These are phyloP conservation scores for Arthrobotrys sphaeroides DNA, from an alignment of 2,329 filamentous ascomycete genomes.

Conservation along the genomic window DNA sequence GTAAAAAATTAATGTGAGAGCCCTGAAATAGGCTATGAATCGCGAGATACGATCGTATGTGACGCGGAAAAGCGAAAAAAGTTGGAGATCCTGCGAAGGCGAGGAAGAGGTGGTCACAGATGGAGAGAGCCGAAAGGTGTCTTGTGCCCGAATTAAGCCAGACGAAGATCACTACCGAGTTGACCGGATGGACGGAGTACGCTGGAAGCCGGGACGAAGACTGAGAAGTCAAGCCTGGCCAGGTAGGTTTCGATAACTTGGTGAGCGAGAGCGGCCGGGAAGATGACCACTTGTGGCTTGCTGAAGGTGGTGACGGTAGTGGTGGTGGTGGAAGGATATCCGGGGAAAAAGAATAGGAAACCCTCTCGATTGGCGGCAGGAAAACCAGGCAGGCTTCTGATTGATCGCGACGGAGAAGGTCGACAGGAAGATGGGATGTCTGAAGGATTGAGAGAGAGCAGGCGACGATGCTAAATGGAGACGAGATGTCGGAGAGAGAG, in stretches of 20 bases:
- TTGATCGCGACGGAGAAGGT: slow-evolving; percentile 22
- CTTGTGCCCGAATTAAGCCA: slow-evolving; percentile 19
- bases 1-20: slow-evolving; percentile 13
- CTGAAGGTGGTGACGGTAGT: not conserved
- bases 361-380: slow-evolving; percentile 23
- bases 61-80: slow-evolving; percentile 17
- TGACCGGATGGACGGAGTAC: not conserved
- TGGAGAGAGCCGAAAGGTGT: slow-evolving; percentile 12
- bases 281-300: slow-evolving; percentile 8
- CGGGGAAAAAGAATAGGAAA: slow-evolving; percentile 41
- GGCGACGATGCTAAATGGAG: slow-evolving; percentile 7
- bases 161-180: slow-evolving; percentile 36
- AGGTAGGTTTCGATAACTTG: not conserved
- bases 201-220: not conserved
- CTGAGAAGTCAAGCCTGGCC: not conserved
- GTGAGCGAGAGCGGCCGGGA: not conserved
- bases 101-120: not conserved
- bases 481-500: slow-evolving; percentile 9
- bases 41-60: not conserved
- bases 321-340: slow-evolving; percentile 22
- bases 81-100: slow-evolving; percentile 20
- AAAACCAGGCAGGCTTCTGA: not conserved
- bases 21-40: slow-evolving; percentile 14
- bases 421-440: not conserved
- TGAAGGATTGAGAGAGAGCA: slow-evolving; percentile 2